Percentiles rank a stretch among this genome's conserved stretches.
phyloP scores from a whole-genome alignment of 331 rosid genomes.

The Acacia concinna region DNA sequence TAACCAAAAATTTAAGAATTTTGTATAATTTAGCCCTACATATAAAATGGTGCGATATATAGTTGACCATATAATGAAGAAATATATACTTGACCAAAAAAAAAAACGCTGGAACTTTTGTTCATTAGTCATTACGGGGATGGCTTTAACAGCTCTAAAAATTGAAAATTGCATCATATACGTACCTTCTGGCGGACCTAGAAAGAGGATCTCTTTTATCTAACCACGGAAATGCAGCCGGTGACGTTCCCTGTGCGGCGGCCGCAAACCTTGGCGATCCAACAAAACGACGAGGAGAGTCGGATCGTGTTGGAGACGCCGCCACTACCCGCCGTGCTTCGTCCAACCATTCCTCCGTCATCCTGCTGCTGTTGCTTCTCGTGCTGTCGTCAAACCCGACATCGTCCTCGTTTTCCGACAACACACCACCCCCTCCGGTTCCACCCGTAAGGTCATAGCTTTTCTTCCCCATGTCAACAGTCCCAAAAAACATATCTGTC shows the following conservation, averaged over 20 bases:
- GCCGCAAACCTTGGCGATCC: slow-evolving; percentile 80
- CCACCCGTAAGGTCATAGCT: slow-evolving; percentile 59
- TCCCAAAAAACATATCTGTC: slow-evolving; percentile 81
- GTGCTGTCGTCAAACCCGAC: slow-evolving; percentile 43
- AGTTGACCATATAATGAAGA: no score
- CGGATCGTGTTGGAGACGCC: slow-evolving; percentile 65
- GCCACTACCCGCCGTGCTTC: slow-evolving; percentile 74
- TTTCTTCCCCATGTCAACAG: slow-evolving; percentile 34
- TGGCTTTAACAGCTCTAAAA: background rate
- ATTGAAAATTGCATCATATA: no score
- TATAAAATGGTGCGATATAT: no score
- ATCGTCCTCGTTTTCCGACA: slow-evolving; percentile 20
- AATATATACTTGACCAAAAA: no score
- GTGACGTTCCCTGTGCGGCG: slow-evolving; percentile 28
- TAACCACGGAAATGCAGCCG: slow-evolving; percentile 28
- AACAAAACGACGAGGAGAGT: slow-evolving; percentile 51
- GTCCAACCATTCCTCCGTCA: slow-evolving; percentile 78
- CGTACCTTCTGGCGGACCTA: slow-evolving; percentile 82
- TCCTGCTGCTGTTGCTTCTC: slow-evolving; percentile 48
- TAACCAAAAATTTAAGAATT: no score
- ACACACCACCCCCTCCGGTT: background rate
- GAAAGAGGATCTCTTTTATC: slow-evolving; percentile 65
- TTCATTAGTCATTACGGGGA: background rate
- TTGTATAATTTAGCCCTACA: no score
- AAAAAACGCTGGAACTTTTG: background rate